These are phyloP conservation scores for Diaporthe humulicola DNA, from an alignment of 2,329 filamentous ascomycete species.

Conservation along the genomic window DNA sequence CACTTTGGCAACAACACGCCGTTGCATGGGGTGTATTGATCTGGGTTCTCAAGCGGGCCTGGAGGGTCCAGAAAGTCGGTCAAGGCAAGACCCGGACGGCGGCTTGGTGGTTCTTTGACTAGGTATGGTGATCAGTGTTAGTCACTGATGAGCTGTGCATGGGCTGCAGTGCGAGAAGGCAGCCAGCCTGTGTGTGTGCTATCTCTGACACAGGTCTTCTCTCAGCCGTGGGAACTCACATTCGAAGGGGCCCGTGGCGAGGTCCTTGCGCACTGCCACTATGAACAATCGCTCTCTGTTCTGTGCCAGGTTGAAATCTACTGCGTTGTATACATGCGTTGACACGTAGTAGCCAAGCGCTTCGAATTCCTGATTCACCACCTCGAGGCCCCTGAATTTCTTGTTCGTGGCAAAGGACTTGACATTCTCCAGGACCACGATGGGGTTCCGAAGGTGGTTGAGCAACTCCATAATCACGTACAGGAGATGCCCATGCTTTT, in stretches of 20 bases:
- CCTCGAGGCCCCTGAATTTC: background rate
- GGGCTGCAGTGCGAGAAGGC: background rate
- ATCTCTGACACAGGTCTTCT: too few relatives aligned
- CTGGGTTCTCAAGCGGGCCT: too few relatives aligned
- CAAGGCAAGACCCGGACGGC: background rate
- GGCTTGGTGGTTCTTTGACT: background rate
- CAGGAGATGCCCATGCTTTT: background rate
- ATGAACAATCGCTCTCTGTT: background rate
- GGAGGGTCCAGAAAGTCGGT: background rate
- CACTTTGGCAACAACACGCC: background rate
- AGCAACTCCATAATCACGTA: background rate
- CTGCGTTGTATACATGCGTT: background rate
- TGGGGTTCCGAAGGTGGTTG: background rate
- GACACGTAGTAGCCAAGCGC: constrained; percentile 1
- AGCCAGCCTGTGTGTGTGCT: background rate
- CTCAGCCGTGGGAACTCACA: constrained; percentile 6
- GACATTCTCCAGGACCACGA: constrained; percentile 4
- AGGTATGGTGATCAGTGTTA: background rate
- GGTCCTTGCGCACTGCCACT: constrained; percentile 8
- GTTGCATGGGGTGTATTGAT: background rate
- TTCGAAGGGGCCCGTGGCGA: background rate
- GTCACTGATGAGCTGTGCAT: background rate
- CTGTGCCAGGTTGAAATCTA: constrained; percentile 8
- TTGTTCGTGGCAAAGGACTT: background rate
- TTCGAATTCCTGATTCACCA: background rate